Base-by-base conservation (phyloP, 129 eudicot genomes). In the Gnaphalium uliginosum region DNA sequence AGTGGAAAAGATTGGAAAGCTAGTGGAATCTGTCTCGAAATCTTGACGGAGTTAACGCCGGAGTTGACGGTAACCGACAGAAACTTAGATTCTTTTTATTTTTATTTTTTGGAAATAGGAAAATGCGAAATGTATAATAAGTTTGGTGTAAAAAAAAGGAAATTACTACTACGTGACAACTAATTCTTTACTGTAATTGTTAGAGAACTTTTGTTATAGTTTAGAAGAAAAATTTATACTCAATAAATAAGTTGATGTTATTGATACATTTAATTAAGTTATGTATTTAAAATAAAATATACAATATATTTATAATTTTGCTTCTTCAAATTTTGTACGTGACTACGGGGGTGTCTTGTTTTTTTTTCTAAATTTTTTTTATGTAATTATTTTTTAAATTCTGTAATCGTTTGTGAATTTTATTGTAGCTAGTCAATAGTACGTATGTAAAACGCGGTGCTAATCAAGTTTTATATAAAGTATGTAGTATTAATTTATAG, bases 1-100 rank as follows among this genome's bases (percentile, higher is more conserved):
- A 2, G 88, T 81, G 72, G 92, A 84, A 65, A 89, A 85, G 68
- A 83, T 95, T 24, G 97, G 90, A 48, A 84, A 83, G 72, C 81
- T 95, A 61, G 99, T 87, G 4, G 96, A 95, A 64, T 78, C 90
- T 77, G 87, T 87, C 17, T 75, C 85, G 56, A 86, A 82, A 79
- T 77, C 84, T 68, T 82, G 78, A 77, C 83, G 60, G 33, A 43
- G 61, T 53, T 13, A 50, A 0, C 24, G 53, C 75, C 75, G 68
- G 64, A 11, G 63, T 69, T 21, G 69, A 51, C 81, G 83, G 84
- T 74, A 57, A 79, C 81, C 72, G 86, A 81, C 86, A 71, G 51
- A 85, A 73, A 54, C 66, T 39, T 79, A 74, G 89, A 72, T 84
- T 87, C 80, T 75, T 83, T 82, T 39, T n/a, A n/a, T 39, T 9